phyloP scores from a whole-genome alignment of 768 basidiomycete species.

The Lentinula aciculospora region DNA sequence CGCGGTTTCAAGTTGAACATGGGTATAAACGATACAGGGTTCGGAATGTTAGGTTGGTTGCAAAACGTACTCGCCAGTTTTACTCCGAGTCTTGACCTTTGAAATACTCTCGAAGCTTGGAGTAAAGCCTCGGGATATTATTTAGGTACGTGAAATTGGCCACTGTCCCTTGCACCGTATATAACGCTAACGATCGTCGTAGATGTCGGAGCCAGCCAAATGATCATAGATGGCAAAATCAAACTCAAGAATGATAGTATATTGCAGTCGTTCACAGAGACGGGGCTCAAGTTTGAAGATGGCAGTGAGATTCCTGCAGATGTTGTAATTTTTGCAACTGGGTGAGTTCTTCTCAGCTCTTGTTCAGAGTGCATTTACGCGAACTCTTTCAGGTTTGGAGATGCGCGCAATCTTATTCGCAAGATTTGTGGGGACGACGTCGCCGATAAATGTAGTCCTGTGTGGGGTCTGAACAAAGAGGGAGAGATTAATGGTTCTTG shows the following conservation, averaged over 20 bases:
- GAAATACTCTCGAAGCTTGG: slow-evolving; percentile 16
- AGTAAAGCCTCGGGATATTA: slow-evolving; percentile 47
- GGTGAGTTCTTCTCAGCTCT: slow-evolving; percentile 25
- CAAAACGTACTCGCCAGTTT: background rate
- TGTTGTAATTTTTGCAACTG: slow-evolving; percentile 56
- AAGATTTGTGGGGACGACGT: slow-evolving; percentile 46
- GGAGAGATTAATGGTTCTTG: slow-evolving; percentile 51
- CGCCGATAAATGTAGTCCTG: slow-evolving; percentile 33
- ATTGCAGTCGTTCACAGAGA: slow-evolving; percentile 38
- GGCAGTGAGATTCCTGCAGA: slow-evolving; percentile 44
- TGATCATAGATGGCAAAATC: slow-evolving; percentile 64
- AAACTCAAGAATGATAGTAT: slow-evolving; percentile 60
- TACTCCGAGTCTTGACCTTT: background rate
- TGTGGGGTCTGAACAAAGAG: slow-evolving; percentile 64
- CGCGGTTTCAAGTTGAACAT: slow-evolving; percentile 41
- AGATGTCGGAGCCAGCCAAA: slow-evolving; percentile 57
- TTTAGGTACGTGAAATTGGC: slow-evolving; percentile 30
- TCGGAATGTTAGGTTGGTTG: slow-evolving; percentile 21
- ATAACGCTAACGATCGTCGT: background rate
- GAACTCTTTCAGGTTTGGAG: slow-evolving; percentile 33
- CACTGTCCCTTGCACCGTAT: background rate
- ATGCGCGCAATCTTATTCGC: slow-evolving; percentile 30
- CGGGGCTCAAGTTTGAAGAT: slow-evolving; percentile 42
- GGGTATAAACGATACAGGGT: slow-evolving; percentile 39
- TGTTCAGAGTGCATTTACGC: background rate